Conservation (phyloP, 345 rosid genomes). For the Mangifera indica region DNA sequence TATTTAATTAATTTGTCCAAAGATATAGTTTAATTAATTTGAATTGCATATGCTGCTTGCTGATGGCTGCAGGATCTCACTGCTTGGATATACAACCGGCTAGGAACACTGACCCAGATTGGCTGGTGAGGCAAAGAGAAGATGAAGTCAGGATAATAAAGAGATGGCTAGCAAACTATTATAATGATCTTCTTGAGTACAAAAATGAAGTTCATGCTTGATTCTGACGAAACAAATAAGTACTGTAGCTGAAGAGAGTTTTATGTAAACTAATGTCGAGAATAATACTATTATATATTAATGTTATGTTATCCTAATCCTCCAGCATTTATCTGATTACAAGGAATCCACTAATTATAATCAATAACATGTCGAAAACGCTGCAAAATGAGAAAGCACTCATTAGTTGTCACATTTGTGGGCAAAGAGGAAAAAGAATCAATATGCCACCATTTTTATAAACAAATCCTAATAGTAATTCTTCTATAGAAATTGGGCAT, state of each 20-base stretch:
- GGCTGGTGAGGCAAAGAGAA: conserved; percentile 37
- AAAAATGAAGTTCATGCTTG: conserved; percentile 2
- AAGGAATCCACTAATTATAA: conserved; percentile 8
- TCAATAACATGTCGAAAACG: neutral
- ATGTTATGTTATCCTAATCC: neutral
- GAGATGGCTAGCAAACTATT: conserved; percentile 36
- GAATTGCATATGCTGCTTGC: neutral
- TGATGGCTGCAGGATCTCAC: conserved; percentile 36
- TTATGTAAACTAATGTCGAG: neutral
- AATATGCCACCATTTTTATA: neutral
- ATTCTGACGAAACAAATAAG: neutral
- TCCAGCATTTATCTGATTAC: neutral
- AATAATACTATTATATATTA: neutral
- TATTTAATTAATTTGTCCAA: neutral
- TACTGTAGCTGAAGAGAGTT: neutral
- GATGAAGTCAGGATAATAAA: conserved; percentile 33
- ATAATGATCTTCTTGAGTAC: conserved; percentile 21
- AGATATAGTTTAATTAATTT: neutral
- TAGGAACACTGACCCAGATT: conserved; percentile 28
- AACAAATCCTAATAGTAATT: neutral
- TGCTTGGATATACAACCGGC: conserved; percentile 33
- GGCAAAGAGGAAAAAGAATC: neutral
- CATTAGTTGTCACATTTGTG: neutral
- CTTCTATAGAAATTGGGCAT: neutral
- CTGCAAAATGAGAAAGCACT: neutral